A percentile compares a stretch with the other conserved stretches of the same genome.
Evolutionary conservation across 345 rosid genomes (phyloP).

Genomic region (Anacardium occidentale): DNA sequence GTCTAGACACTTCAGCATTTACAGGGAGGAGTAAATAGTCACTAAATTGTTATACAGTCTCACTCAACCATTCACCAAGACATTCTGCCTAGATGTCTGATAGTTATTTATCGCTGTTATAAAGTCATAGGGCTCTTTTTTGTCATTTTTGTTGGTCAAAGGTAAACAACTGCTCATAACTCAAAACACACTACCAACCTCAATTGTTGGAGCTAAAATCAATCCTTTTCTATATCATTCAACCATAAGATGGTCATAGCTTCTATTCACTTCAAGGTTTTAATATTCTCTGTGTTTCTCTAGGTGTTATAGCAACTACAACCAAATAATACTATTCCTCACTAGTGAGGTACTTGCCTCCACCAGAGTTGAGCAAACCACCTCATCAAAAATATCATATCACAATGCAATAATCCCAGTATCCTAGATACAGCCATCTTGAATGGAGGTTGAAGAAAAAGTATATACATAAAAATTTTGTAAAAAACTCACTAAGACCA

Average conservation of each 20-base stretch:
- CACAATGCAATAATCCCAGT: background rate
- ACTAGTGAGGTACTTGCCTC: background rate
- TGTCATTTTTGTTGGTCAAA: too few species aligned
- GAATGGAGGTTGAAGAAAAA: background rate
- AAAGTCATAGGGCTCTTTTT: too few species aligned
- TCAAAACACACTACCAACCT: too few species aligned
- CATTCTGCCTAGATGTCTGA: background rate
- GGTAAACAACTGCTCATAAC: too few species aligned
- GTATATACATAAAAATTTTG: background rate
- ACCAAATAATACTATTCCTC: background rate
- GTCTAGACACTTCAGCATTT: background rate
- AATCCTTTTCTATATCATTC: background rate
- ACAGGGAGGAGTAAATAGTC: background rate
- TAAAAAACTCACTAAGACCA: background rate
- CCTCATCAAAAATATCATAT: background rate
- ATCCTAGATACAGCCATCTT: background rate
- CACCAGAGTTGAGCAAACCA: background rate
- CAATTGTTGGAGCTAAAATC: too few species aligned
- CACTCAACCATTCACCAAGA: background rate
- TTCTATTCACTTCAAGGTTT: background rate
- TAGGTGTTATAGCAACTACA: background rate
- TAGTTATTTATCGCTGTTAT: too few species aligned
- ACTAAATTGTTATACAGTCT: background rate
- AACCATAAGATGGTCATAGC: background rate
- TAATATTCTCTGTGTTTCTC: background rate